Base-by-base conservation (phyloP, 1,284 basidiomycete genomes). In the Microbotryum lychnidis-dioicae region DNA sequence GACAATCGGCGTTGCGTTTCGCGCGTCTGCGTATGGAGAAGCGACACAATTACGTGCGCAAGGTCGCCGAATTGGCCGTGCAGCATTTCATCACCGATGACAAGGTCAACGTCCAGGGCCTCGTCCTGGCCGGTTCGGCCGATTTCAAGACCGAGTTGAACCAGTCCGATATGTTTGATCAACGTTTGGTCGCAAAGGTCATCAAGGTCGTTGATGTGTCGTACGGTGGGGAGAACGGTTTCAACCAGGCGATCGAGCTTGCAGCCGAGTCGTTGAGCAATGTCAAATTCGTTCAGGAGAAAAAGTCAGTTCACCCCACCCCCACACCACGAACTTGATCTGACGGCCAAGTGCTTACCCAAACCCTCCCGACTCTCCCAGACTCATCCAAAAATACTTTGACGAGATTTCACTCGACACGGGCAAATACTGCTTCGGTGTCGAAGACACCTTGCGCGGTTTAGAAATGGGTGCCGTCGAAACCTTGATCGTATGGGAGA, bases 201-300 rank as follows among this genome's bases (percentile, higher is more conserved):
- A 89, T 96, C 81, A 97, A 97, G 78, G 85, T 97, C 50, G 92
- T 98, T 64, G 94, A 99, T 79, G 93, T 99, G 70, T 92, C 89
- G 71, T 99, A 99, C 74, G 96, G 96, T 57, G 94, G 96, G 58
- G 94, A 98, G 79, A 97, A 98, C 75, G 94, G 96, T 21, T 98
- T 98, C 80, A 97, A 98, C 76, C 75, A 96, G 87, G 94, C 94
- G 12, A 98, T 99, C 70, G 94, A 98, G 76, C 83, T 98, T 54
- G 89, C 94, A 0, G 88, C 91, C 2, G 94, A 98, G 77, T 90
- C 91, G 7, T 83, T 99, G 29, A 86, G 89, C 50, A 97, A 97
- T 76, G 96, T 99, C 80, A 98, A 98, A 76, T 98, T 99, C 71
- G 92, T 99, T 20, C 94, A 98, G 77, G 94, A 99, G 81, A 98